phyloP scores from a whole-genome alignment of 2,329 filamentous ascomycete genomes.

The Cucurbitaria berberidis region DNA sequence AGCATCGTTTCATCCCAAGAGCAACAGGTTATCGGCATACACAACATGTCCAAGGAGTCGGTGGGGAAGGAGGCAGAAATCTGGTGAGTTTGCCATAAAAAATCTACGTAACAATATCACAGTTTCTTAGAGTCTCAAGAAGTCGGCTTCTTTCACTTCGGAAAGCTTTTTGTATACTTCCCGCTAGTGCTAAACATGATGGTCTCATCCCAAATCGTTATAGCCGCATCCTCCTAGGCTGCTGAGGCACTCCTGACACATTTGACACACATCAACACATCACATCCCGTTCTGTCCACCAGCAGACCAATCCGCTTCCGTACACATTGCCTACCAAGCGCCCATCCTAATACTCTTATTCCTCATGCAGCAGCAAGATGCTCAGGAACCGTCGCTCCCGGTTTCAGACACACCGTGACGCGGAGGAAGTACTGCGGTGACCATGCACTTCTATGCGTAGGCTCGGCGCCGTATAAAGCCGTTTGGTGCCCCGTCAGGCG shows the following conservation, averaged over 20 bases:
- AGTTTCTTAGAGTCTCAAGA: neutral
- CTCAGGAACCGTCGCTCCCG: slow-evolving; percentile 38
- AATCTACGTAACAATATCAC: neutral
- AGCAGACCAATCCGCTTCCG: slow-evolving; percentile 17
- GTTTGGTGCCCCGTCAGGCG: slow-evolving; percentile 11
- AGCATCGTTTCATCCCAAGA: slow-evolving; percentile 31
- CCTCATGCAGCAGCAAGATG: slow-evolving; percentile 28
- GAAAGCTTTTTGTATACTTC: neutral
- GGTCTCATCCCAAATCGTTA: too few species aligned
- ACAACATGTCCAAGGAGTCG: neutral
- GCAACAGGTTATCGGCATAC: neutral
- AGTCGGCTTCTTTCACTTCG: neutral
- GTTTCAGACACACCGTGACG: slow-evolving; percentile 37
- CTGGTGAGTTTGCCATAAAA: neutral
- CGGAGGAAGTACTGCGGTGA: slow-evolving; percentile 15
- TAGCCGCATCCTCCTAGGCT: slow-evolving; percentile 7
- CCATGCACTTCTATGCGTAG: slow-evolving; percentile 11
- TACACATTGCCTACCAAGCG: slow-evolving; percentile 16
- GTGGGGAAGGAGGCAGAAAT: neutral
- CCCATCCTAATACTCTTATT: slow-evolving; percentile 12
- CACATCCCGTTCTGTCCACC: slow-evolving; percentile 16
- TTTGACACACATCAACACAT: slow-evolving; percentile 32
- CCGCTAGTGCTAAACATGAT: too few species aligned
- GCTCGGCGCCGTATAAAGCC: slow-evolving; percentile 35
- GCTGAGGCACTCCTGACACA: slow-evolving; percentile 30